Percentiles rank a stretch among this genome's conserved stretches.
Conservation (phyloP, 2,329 filamentous ascomycete genomes). For the Colletotrichum salicis region DNA sequence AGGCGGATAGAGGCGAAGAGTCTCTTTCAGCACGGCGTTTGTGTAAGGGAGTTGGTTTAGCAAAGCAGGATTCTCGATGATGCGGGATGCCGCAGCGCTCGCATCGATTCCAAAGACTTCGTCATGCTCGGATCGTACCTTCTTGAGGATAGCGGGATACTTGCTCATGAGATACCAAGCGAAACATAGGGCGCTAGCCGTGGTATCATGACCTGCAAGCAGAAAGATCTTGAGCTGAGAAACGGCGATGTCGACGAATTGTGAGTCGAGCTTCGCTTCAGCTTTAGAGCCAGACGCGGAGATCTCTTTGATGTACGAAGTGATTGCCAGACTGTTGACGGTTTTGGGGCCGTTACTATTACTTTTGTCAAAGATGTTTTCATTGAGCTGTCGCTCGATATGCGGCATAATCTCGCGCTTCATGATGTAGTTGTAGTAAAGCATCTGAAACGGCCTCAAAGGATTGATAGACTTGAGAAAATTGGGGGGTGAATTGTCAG, state of each 20-base stretch:
- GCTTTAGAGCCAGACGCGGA: background rate
- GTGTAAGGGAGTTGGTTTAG: slow-evolving; percentile 64
- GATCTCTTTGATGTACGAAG: background rate
- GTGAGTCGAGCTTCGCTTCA: background rate
- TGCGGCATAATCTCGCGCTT: background rate
- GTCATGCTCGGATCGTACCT: slow-evolving; percentile 44
- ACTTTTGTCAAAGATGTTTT: background rate
- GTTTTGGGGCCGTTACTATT: slow-evolving; percentile 10
- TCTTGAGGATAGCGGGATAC: slow-evolving; percentile 39
- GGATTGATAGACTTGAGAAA: slow-evolving; percentile 1
- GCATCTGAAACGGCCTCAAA: background rate
- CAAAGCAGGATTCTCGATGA: slow-evolving; percentile 55
- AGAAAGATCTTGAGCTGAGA: slow-evolving; percentile 46
- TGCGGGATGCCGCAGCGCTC: slow-evolving; percentile 47
- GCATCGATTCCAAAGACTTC: slow-evolving; percentile 57
- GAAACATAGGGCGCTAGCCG: slow-evolving; percentile 42
- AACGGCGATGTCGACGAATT: slow-evolving; percentile 31
- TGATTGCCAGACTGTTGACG: slow-evolving; percentile 41
- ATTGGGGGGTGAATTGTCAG: background rate
- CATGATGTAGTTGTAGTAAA: slow-evolving; percentile 19
- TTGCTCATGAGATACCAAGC: slow-evolving; percentile 38
- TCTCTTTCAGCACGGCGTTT: slow-evolving; percentile 62
- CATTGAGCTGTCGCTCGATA: slow-evolving; percentile 8
- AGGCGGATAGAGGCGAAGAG: slow-evolving; percentile 62
- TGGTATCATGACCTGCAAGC: slow-evolving; percentile 47